Evolutionary conservation across 2,329 filamentous ascomycete species (phyloP).

Genomic region (Ceratocystiopsis minuta): DNA sequence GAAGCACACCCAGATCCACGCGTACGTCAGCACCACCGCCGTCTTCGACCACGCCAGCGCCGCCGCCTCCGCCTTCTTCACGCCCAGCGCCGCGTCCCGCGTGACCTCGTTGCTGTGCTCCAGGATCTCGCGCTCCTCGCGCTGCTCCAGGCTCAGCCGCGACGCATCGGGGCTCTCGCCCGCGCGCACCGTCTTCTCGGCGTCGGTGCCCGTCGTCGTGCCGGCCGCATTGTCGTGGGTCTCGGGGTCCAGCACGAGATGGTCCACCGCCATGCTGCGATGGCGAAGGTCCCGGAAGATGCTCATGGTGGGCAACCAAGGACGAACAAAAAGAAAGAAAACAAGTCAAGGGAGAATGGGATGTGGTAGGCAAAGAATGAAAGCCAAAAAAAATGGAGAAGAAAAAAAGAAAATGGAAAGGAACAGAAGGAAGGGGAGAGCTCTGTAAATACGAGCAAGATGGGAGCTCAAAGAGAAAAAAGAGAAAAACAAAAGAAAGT

Average conservation of each 20-base stretch:
- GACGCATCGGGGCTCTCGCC: conserved; percentile 1
- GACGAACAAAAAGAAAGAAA: too few relatives aligned
- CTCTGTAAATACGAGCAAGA: too few relatives aligned
- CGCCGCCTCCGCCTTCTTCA: conserved; percentile 29
- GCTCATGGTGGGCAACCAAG: conserved; percentile 4
- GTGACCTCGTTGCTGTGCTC: conserved; percentile 5
- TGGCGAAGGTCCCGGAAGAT: conserved; percentile 2
- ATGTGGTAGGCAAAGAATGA: too few relatives aligned
- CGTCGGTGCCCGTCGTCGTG: too few relatives aligned
- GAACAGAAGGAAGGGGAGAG: too few relatives aligned
- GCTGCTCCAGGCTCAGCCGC: conserved; percentile 7
- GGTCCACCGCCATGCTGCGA: conserved; percentile 1
- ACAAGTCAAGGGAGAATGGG: too few relatives aligned
- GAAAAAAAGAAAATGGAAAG: too few relatives aligned
- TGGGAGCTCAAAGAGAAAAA: too few relatives aligned
- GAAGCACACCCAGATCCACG: conserved; percentile 23
- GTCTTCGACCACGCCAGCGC: conserved; percentile 24
- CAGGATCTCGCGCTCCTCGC: conserved; percentile 7
- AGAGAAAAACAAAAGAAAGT: too few relatives aligned
- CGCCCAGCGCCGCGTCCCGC: conserved; percentile 22
- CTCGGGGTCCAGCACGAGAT: not conserved
- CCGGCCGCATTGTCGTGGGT: not conserved
- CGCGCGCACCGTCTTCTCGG: too few relatives aligned
- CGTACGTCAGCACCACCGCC: conserved; percentile 17
- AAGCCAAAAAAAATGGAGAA: not conserved